These are phyloP conservation scores for Coffea canephora DNA, from an alignment of 257 asterid genomes.

Conservation along the genomic window DNA sequence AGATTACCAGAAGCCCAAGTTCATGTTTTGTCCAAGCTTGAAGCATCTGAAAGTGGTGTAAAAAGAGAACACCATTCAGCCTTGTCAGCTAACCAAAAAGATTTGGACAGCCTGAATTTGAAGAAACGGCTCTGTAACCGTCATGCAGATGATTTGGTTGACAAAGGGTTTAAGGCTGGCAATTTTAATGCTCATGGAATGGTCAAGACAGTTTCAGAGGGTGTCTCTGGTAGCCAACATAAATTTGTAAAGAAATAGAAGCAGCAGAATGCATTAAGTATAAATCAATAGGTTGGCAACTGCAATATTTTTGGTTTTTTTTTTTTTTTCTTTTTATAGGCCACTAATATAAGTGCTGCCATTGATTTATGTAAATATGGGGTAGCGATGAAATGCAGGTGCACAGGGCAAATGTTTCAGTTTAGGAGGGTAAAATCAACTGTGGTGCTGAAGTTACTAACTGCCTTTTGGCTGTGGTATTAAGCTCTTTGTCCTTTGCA, in stretches of 20 bases:
- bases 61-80: conserved; percentile 3
- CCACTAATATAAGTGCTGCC: background rate
- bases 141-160: conserved; percentile 2
- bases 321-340: background rate
- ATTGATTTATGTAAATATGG: background rate
- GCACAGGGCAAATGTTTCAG: background rate
- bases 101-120: conserved; percentile 10
- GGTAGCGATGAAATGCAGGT: background rate
- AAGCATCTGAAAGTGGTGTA: conserved; percentile 13
- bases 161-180: background rate
- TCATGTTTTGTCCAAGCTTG: conserved; percentile 9
- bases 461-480: background rate
- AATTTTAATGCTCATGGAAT: background rate
- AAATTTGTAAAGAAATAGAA: background rate
- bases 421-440: background rate
- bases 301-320: background rate
- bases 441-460: background rate
- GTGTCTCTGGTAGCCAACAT: background rate
- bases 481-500: background rate
- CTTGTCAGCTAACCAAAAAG: background rate
- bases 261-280: background rate
- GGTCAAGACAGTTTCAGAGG: background rate
- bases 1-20: conserved; percentile 6
- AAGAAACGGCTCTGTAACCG: conserved; percentile 4
- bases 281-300: background rate